phyloP scores from a whole-genome alignment of 2,329 filamentous ascomycete species.

The Fusarium concolor region DNA sequence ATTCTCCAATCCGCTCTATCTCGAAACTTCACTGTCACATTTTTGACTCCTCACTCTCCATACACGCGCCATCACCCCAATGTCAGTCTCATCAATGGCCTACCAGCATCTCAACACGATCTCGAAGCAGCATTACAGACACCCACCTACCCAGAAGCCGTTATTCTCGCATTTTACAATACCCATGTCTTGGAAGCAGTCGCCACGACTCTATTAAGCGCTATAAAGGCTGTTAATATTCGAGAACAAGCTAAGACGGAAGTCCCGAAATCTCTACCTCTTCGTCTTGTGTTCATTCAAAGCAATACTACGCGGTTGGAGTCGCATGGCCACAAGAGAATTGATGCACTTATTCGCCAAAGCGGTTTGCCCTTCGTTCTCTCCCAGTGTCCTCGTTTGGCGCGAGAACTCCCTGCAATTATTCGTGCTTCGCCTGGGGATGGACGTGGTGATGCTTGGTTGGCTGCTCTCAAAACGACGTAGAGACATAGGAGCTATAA shows the following conservation, averaged over 20 bases:
- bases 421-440: slow-evolving; percentile 6
- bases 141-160: slow-evolving; percentile 45
- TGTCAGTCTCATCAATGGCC: slow-evolving; percentile 2
- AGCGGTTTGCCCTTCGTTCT: slow-evolving; percentile 48
- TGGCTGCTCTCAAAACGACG: not conserved
- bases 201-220: slow-evolving; percentile 52
- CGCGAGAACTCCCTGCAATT: not conserved
- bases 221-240: slow-evolving; percentile 51
- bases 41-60: slow-evolving; percentile 22
- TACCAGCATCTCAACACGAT: slow-evolving; percentile 39
- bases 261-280: slow-evolving; percentile 51
- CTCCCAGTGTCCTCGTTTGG: not conserved
- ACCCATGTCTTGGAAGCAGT: slow-evolving; percentile 56
- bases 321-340: slow-evolving; percentile 60
- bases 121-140: slow-evolving; percentile 51
- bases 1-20: slow-evolving; percentile 55
- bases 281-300: slow-evolving; percentile 59
- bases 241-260: slow-evolving; percentile 54
- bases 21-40: slow-evolving; percentile 57
- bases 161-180: slow-evolving; percentile 63
- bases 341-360: slow-evolving; percentile 56
- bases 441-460: slow-evolving; percentile 12
- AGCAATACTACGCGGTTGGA: slow-evolving; percentile 59
- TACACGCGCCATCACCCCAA: not conserved
- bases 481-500: not conserved